phyloP scores from a whole-genome alignment of 2,329 filamentous ascomycete genomes.

The Colletotrichum sp. region DNA sequence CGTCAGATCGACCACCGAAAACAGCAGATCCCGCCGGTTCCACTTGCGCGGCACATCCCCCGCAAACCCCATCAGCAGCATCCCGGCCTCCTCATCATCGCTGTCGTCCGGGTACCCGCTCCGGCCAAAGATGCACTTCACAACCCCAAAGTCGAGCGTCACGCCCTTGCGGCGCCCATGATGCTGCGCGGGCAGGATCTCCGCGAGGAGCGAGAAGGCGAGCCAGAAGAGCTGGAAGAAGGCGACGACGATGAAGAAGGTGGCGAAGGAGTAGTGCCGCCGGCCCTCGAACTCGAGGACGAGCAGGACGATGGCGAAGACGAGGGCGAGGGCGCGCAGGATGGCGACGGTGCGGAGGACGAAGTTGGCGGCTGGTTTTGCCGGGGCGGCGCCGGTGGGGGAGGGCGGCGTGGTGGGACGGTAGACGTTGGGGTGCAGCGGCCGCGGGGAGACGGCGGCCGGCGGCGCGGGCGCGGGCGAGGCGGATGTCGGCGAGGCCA shows the following conservation, averaged over 20 bases:
- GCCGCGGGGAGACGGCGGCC: background rate
- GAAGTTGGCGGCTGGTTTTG: background rate
- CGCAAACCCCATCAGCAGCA: background rate
- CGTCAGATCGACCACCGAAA: background rate
- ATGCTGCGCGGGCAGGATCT: background rate
- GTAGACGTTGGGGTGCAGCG: background rate
- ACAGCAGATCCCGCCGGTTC: background rate
- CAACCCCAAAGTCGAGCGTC: background rate
- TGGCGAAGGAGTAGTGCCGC: background rate
- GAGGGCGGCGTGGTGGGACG: background rate
- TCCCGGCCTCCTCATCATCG: background rate
- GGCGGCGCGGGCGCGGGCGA: background rate
- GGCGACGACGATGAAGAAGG: background rate
- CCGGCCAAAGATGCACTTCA: constrained; percentile 10
- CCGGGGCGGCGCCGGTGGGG: background rate
- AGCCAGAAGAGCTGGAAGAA: constrained; percentile 8
- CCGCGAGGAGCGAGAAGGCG: background rate
- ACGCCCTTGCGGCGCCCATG: background rate
- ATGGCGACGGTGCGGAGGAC: background rate
- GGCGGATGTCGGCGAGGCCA: background rate
- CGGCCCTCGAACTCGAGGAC: background rate
- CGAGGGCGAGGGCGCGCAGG: background rate
- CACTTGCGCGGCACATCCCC: background rate
- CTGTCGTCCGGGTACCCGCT: background rate
- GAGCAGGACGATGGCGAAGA: background rate